Conservation (phyloP, 2,329 filamentous ascomycete genomes). For the Coniochaeta pulveracea region DNA sequence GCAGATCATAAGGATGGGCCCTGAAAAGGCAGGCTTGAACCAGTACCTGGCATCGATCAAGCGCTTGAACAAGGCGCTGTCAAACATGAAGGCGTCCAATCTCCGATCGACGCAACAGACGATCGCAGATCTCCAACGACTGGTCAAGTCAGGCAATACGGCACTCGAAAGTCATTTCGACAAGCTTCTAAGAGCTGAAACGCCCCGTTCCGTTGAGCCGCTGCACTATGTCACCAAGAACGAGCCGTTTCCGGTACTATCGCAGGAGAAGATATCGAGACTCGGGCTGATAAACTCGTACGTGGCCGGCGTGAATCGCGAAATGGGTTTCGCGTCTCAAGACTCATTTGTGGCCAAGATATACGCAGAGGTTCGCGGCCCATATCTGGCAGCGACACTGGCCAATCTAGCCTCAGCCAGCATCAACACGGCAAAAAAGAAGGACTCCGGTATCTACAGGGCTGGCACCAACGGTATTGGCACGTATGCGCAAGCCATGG, state of each 20-base stretch:
- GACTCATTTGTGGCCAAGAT: conserved; percentile 68
- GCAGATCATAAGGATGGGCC: conserved; percentile 78
- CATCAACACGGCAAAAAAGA: conserved; percentile 71
- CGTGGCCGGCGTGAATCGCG: conserved; percentile 50
- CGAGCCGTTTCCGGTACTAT: conserved; percentile 69
- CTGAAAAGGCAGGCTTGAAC: conserved; percentile 67
- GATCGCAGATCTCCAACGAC: conserved; percentile 63
- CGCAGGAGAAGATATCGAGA: conserved; percentile 63
- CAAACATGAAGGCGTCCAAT: conserved; percentile 81
- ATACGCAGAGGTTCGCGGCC: conserved; percentile 76
- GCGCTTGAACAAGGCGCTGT: conserved; percentile 73
- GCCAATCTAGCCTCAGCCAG: conserved; percentile 83
- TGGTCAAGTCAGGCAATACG: conserved; percentile 68
- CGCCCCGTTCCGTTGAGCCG: conserved; percentile 73
- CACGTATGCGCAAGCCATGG: conserved; percentile 77
- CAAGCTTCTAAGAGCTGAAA: conserved; percentile 62
- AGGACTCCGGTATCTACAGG: conserved; percentile 74
- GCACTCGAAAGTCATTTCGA: conserved; percentile 81
- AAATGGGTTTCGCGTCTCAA: conserved; percentile 28
- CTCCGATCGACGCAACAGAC: conserved; percentile 85
- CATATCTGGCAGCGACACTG: conserved; percentile 73
- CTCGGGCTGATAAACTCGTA: conserved; percentile 71
- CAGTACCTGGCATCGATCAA: conserved; percentile 86
- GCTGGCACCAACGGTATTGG: conserved; percentile 85
- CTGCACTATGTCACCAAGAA: conserved; percentile 89